A percentile compares a stretch with the other conserved stretches of the same genome.
These are phyloP conservation scores for Gliomastix tumulicola DNA, from an alignment of 2,329 filamentous ascomycete genomes.

Conservation along the genomic window DNA sequence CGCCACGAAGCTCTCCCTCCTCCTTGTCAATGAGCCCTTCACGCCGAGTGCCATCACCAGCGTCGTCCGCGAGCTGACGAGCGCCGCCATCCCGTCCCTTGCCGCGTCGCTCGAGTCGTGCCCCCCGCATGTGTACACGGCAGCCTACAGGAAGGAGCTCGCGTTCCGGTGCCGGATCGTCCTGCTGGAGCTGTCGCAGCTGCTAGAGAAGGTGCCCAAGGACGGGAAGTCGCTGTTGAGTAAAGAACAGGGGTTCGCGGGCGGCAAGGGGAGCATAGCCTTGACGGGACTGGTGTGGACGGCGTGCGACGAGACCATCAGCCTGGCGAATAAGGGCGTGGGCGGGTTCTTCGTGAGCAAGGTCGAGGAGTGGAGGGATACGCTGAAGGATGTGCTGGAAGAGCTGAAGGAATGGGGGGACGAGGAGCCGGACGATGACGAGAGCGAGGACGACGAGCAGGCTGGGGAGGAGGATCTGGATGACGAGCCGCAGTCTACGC, in stretches of 20 bases:
- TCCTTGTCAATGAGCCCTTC: constrained; percentile 82
- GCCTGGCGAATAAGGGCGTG: constrained; percentile 60
- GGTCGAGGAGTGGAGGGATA: constrained; percentile 66
- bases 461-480: constrained; percentile 28
- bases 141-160: constrained; percentile 56
- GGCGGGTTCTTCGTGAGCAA: constrained; percentile 63
- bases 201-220: constrained; percentile 53
- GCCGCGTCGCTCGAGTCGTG: constrained; percentile 65
- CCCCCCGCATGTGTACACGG: constrained; percentile 53
- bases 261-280: constrained; percentile 47
- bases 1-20: constrained; percentile 77
- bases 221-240: constrained; percentile 45
- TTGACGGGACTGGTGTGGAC: constrained; percentile 78
- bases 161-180: constrained; percentile 50
- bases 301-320: constrained; percentile 66
- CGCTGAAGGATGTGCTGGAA: constrained; percentile 73
- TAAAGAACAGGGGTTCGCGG: constrained; percentile 18
- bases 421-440: constrained; percentile 57
- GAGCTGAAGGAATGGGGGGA: constrained; percentile 87
- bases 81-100: constrained; percentile 67
- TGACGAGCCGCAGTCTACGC: constrained; percentile 31
- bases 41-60: constrained; percentile 68
- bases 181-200: constrained; percentile 52
- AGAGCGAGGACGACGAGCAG: constrained; percentile 42
- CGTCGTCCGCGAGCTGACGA: constrained; percentile 65